These are phyloP conservation scores for Medicago truncatula DNA, from an alignment of 306 rosid genomes.

Conservation along the genomic window DNA sequence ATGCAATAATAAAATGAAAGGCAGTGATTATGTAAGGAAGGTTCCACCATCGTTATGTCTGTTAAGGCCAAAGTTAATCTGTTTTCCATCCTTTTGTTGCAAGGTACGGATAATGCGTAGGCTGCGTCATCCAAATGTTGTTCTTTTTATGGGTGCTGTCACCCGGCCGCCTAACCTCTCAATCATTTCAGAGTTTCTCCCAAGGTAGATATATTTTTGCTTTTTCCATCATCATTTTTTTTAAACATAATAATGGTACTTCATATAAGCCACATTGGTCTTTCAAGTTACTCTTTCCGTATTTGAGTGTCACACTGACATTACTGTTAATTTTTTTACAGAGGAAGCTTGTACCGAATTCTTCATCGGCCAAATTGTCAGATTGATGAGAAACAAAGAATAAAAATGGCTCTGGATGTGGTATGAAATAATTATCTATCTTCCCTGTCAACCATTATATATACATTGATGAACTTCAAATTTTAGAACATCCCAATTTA, in stretches of 20 bases:
- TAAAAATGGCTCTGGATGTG: conserved; percentile 99
- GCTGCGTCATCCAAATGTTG: conserved; percentile 96
- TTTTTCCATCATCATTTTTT: background rate
- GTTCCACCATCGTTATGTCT: conserved; percentile 25
- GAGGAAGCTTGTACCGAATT: conserved; percentile 91
- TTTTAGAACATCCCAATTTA: conserved; percentile 43
- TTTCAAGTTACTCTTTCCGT: conserved; percentile 25
- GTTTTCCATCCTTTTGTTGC: conserved; percentile 41
- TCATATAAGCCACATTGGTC: conserved; percentile 25
- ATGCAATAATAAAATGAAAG: conserved; percentile 23
- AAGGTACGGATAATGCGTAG: conserved; percentile 98
- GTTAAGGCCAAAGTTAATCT: conserved; percentile 32
- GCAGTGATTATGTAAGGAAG: conserved; percentile 26
- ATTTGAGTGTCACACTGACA: conserved; percentile 12
- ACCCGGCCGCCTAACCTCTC: conserved; percentile 98
- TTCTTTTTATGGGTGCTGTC: conserved; percentile 99
- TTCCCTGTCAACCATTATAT: conserved; percentile 17
- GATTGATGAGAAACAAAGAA: conserved; percentile 87
- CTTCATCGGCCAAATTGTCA: conserved; percentile 92
- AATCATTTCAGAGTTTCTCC: conserved; percentile 94
- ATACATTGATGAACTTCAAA: conserved; percentile 36
- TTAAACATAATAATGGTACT: conserved; percentile 9
- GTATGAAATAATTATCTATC: conserved; percentile 54
- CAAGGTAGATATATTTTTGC: conserved; percentile 64
- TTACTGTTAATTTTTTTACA: conserved; percentile 45